A percentile compares a stretch with the other conserved stretches of the same genome.
These are phyloP conservation scores for Liriodendron chinense DNA, from an alignment of 164 flowering plant species.

Conservation along the genomic window DNA sequence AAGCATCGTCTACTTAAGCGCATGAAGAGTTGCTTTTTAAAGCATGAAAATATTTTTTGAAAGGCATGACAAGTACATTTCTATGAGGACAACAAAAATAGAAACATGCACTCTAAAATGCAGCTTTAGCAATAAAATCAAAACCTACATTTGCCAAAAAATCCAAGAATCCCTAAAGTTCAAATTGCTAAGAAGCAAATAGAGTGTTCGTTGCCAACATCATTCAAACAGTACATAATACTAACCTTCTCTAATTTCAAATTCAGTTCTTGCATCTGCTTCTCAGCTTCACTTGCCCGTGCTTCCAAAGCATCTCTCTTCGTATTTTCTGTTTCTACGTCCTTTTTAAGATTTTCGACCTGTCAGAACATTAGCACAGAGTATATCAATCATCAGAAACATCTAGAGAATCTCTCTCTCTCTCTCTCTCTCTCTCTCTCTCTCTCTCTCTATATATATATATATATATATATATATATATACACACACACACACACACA, in stretches of 20 bases:
- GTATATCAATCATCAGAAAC: background rate
- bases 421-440: no score
- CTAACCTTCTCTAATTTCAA: conserved; percentile 62
- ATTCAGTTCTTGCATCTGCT: conserved; percentile 44
- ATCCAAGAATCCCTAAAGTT: no score
- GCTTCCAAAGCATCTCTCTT: conserved; percentile 54
- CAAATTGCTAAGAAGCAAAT: background rate
- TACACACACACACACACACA: no score
- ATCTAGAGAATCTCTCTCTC: background rate
- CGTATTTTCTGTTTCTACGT: conserved; percentile 41
- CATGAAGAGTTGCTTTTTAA: background rate
- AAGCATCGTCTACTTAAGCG: no score
- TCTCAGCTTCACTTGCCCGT: conserved; percentile 47
- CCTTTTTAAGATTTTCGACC: conserved; percentile 60
- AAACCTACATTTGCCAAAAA: no score
- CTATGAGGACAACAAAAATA: no score
- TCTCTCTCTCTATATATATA: no score
- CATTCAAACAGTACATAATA: background rate
- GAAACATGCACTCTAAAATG: background rate
- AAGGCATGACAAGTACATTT: no score
- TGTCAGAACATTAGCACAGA: conserved; percentile 22
- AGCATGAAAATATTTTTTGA: background rate
- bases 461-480: no score
- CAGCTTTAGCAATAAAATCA: background rate
- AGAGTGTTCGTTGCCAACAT: background rate